Evolutionary conservation across 2,329 filamentous ascomycete genomes (phyloP), one percentile per base, ranked within the genome.

Genomic region (Karstenula rhodostoma): DNA sequence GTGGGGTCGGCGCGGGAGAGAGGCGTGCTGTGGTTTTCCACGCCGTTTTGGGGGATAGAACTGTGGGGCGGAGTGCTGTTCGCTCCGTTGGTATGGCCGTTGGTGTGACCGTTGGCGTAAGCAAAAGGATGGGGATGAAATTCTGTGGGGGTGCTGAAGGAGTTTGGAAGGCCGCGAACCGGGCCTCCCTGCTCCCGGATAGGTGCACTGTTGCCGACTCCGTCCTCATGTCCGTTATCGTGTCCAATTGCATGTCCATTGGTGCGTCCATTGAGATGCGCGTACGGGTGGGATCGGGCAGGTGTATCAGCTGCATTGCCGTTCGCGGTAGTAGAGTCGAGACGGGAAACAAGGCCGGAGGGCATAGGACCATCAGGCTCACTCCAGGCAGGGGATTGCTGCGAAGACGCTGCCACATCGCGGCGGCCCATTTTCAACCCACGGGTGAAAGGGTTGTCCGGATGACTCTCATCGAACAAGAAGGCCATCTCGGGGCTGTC

Each of bases 401-500:
- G 19, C 5, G 10, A 13, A 15, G 6, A 29, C 17, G 8, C 33
- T 7, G 17, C 22, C 32, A 19, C n/a, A 23, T 53, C 42, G 47
- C 58, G 13, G 4, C 43, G 43, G 2, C 64, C 63, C 3, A 67
- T 48, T 7, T 59, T 52, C 13, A 58, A 6, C 1, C 68, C 67
- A 5, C 64, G 53, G 5, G 43, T 67, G 23, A 64, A 63, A 0
- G 63, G 56, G n/a, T 73, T 68, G 1, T 67, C 40, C 0, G 63
- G 53, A 42, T 71, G 68, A 0, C 48, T 54, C 2, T 55, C 53
- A 12, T 75, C 66, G 22, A 63, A 64, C 1, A 75, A 12, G 23
- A 71, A 70, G 1, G 60, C 60, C 3, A 73, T 8, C 27, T 71
- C 67, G 0, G 64, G 60, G 37, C 60, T 67, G 4, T 70, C 64